phyloP scores from a whole-genome alignment of 345 rosid genomes.

The Eucalyptus rudis region DNA sequence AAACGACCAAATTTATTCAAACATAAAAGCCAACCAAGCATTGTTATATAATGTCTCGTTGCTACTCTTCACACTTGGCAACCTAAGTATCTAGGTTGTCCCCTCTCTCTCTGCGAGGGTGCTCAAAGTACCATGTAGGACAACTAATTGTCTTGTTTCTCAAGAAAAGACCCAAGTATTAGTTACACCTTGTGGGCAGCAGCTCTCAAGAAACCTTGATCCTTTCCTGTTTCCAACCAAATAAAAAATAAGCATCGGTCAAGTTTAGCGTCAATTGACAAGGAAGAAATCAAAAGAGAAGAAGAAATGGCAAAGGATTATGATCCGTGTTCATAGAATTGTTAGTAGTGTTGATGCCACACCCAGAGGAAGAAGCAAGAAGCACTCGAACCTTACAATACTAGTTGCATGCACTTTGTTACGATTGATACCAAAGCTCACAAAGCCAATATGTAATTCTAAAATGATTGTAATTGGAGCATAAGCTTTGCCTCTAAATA shows the following conservation, averaged over 20 bases:
- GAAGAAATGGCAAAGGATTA: background rate
- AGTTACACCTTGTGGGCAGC: background rate
- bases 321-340: background rate
- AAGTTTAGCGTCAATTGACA: background rate
- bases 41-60: background rate
- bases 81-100: background rate
- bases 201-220: background rate
- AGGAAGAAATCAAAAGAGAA: background rate
- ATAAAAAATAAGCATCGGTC: background rate
- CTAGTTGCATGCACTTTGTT: background rate
- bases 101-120: background rate
- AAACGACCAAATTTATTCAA: background rate
- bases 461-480: background rate
- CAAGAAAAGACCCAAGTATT: background rate
- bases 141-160: background rate
- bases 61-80: background rate
- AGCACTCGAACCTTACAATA: background rate
- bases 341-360: background rate
- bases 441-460: background rate
- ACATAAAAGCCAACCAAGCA: background rate
- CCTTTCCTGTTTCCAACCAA: background rate
- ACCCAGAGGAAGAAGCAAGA: background rate
- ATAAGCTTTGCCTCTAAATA: background rate
- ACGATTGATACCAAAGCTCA: background rate
- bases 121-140: background rate